A percentile compares a stretch with the other conserved stretches of the same genome.
Conservation (phyloP, 805 yeast genomes). For the Torulaspora gathmanii region DNA sequence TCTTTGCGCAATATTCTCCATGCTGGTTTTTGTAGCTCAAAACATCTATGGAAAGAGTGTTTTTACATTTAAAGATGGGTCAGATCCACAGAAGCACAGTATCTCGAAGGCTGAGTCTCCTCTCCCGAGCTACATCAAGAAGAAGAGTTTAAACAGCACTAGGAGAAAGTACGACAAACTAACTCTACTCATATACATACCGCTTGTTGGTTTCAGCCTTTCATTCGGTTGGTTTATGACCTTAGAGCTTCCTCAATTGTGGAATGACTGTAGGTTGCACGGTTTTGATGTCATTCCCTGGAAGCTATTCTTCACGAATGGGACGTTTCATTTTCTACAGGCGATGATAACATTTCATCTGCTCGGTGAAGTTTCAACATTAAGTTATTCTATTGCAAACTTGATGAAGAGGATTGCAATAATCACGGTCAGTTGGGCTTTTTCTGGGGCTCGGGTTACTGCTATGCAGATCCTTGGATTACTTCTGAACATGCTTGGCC, state of each 20-base stretch:
- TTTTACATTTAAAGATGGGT: constrained; percentile 44
- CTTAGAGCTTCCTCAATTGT: constrained; percentile 49
- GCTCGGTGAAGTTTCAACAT: constrained; percentile 74
- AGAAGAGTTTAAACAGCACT: constrained; percentile 1
- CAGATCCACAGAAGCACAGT: constrained; percentile 1
- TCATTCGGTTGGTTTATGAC: constrained; percentile 71
- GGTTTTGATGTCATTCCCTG: constrained; percentile 38
- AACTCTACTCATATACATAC: constrained; percentile 75
- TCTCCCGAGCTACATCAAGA: constrained; percentile 16
- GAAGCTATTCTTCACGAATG: constrained; percentile 57
- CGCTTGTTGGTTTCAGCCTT: constrained; percentile 62
- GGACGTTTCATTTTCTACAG: constrained; percentile 73
- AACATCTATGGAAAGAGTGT: constrained; percentile 83
- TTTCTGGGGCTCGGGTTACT: constrained; percentile 49
- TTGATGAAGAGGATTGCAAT: constrained; percentile 85
- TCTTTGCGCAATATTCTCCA: constrained; percentile 60
- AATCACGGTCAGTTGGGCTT: constrained; percentile 69
- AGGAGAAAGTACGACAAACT: constrained; percentile 64
- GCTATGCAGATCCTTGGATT: constrained; percentile 48
- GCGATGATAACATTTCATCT: constrained; percentile 77
- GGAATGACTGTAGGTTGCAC: constrained; percentile 16
- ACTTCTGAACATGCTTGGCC: constrained; percentile 48
- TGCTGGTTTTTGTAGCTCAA: constrained; percentile 75
- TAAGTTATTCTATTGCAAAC: constrained; percentile 80
- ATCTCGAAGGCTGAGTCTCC: constrained; percentile 16